Evolutionary conservation across 163 green algal species (phyloP).

Genomic region (Scenedesmus sp.): DNA sequence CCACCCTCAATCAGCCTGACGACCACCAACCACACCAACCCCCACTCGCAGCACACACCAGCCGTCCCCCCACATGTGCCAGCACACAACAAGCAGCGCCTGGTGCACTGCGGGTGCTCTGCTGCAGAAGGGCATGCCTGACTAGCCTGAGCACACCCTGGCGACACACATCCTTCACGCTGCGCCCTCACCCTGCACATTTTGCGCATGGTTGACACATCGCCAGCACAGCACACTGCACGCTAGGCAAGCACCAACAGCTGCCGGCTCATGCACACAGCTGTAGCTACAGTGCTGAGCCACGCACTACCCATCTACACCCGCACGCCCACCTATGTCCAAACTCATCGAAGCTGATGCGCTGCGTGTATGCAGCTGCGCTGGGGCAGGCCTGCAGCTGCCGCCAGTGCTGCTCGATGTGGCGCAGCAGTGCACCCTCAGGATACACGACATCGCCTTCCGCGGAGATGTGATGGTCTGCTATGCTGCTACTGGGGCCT

Average conservation of each 20-base stretch:
- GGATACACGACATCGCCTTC: constrained; percentile 46
- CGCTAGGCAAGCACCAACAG: background rate
- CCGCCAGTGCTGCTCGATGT: constrained; percentile 37
- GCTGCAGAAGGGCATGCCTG: background rate
- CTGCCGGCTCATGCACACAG: too few species aligned
- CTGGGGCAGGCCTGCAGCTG: constrained; percentile 28
- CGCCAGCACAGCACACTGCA: background rate
- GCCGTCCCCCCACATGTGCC: background rate
- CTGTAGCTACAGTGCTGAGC: too few species aligned
- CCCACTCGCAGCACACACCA: too few species aligned
- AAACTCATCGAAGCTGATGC: constrained; percentile 45
- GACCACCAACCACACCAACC: too few species aligned
- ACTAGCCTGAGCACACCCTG: background rate
- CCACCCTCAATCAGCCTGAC: too few species aligned
- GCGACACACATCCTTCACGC: too few species aligned
- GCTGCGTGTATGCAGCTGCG: constrained; percentile 30
- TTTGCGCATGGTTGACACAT: too few species aligned
- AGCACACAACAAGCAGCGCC: too few species aligned
- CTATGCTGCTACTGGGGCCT: background rate
- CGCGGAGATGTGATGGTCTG: background rate
- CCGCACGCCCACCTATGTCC: constrained; percentile 10
- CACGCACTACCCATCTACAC: background rate
- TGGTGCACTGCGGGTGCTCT: background rate
- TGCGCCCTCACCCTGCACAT: too few species aligned
- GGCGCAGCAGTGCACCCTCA: background rate